Conservation (phyloP, 2,329 filamentous ascomycete genomes). For the Dendryphion nanum region DNA sequence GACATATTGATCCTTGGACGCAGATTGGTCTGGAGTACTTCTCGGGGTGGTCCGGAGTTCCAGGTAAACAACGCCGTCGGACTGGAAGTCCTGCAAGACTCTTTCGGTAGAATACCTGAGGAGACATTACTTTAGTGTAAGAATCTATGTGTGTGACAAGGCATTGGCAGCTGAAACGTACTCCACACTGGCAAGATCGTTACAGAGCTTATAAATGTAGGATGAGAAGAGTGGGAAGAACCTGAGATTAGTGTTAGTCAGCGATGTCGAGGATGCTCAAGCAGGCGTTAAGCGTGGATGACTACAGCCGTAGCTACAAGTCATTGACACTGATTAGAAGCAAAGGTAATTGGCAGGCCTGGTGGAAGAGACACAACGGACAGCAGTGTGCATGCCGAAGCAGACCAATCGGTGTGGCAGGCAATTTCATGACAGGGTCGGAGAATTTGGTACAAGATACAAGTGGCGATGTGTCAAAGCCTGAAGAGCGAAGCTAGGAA, state of each 20-base stretch:
- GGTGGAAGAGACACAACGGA: too few species aligned
- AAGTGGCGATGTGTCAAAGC: background rate
- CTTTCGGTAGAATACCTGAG: constrained; percentile 58
- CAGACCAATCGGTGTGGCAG: too few species aligned
- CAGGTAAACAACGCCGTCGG: constrained; percentile 72
- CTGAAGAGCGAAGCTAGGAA: background rate
- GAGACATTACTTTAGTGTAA: background rate
- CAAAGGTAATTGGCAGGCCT: too few species aligned
- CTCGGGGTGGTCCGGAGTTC: constrained; percentile 81
- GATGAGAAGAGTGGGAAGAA: constrained; percentile 78
- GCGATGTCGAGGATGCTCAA: too few species aligned
- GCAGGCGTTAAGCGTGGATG: too few species aligned
- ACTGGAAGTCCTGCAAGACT: constrained; percentile 58
- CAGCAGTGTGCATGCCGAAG: too few species aligned
- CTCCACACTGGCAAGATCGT: constrained; percentile 58
- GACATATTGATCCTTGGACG: constrained; percentile 66
- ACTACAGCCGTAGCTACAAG: too few species aligned
- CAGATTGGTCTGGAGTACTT: constrained; percentile 50
- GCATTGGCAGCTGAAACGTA: constrained; percentile 49
- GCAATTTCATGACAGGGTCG: too few species aligned
- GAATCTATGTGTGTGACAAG: background rate
- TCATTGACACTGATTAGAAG: too few species aligned
- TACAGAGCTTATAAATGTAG: constrained; percentile 76
- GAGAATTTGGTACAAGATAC: too few species aligned
- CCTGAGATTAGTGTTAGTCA: too few species aligned